Base-by-base conservation (phyloP, 1,284 basidiomycete genomes). In the Xerocomus nothofagi region DNA sequence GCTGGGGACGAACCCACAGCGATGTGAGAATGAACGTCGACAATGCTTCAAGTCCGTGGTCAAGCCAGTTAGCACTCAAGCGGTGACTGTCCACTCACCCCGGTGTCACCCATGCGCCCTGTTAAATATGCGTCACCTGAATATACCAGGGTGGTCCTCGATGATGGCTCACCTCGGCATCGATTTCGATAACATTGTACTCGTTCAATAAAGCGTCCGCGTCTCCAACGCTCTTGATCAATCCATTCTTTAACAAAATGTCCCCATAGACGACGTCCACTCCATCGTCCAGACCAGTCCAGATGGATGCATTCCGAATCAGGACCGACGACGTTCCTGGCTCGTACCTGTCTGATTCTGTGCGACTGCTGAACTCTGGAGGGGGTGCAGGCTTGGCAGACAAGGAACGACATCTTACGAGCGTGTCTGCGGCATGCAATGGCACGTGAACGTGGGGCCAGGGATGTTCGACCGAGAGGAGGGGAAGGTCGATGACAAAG, bases 301-400 rank as follows among this genome's bases (percentile, higher is more conserved):
- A 91, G n/a, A 94, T 75, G 4, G 80, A 85, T 1, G 82, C 90
- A 61, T 93, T 91, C 59, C 74, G 76, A 55, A 94, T 77, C 45
- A 87, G 71, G 6, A 80, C 75, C 2, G 83, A 65, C 1, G 67
- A 67, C 0, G 86, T 84, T 1, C 81, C 82, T 0, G 68, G 62
- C 14, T 82, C 86, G 55, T 76, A 88, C 26, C 91, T 76, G 61
- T 93, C 91, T 6, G 81, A 88, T 24, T 57, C 58, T 0, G 66
- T 76, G 12, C 92, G 78, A 26, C 69, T 63, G 39, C 69, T 63
- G 60, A 88, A 88, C 24, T 71, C 61, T 0, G 69, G 60, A 14
- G 81, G 71, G 9, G 84, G 79, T 0, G 77, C 77, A 0, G 81
- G 75, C 24, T 57, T 62, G 43, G 60, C 62, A 40, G 66, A 38